Evolutionary conservation across 345 rosid genomes (phyloP).

Genomic region (Punica granatum): DNA sequence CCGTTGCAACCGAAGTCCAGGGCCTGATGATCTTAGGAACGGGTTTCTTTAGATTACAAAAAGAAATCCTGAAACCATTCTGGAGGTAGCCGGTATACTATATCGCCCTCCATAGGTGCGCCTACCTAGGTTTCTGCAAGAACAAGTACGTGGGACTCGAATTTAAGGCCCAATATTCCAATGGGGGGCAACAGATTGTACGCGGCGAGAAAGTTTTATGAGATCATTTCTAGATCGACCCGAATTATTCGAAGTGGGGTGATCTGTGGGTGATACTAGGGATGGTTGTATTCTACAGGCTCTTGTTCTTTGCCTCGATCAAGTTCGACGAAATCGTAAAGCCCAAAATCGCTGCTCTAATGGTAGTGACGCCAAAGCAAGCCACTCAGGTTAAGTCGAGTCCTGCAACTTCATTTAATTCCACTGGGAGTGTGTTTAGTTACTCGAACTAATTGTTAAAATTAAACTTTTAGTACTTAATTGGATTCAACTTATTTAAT

Average conservation of each 20-base stretch:
- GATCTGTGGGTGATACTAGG: background rate
- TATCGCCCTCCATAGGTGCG: constrained; percentile 5
- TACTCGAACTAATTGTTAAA: too few relatives aligned
- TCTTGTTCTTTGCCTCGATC: background rate
- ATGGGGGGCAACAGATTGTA: background rate
- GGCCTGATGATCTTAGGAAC: constrained; percentile 9
- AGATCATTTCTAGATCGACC: background rate
- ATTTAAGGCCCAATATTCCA: background rate
- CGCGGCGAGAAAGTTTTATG: background rate
- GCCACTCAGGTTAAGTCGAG: background rate
- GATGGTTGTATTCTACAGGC: background rate
- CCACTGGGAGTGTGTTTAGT: too few relatives aligned
- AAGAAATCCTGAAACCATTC: constrained; percentile 12
- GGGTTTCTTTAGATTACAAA: background rate
- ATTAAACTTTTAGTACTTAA: too few relatives aligned
- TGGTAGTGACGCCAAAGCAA: background rate
- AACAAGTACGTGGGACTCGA: background rate
- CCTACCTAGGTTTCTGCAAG: constrained; percentile 2
- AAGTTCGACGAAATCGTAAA: background rate
- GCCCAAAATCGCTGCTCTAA: background rate
- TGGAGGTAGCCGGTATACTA: constrained; percentile 15
- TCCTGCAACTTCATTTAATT: too few relatives aligned
- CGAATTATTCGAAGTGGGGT: background rate
- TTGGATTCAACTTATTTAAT: too few relatives aligned
- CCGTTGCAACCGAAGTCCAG: constrained; percentile 3